Evolutionary conservation across 805 yeast species (phyloP).

Genomic region (Phaffomyces thermotolerans): DNA sequence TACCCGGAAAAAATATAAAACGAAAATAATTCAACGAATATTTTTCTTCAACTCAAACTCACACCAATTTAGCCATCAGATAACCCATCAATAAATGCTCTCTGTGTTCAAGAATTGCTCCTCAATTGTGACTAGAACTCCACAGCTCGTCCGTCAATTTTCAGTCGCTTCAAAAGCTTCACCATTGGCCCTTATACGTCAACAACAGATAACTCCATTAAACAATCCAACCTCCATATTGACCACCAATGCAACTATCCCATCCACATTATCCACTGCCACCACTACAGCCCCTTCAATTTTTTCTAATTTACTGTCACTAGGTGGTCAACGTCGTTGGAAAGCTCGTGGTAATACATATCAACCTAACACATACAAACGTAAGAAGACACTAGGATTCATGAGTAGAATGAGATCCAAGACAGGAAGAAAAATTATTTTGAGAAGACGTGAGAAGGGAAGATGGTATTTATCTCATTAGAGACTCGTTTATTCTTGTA

Average conservation of each 20-base stretch:
- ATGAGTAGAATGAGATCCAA: constrained; percentile 71
- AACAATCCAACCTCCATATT: constrained; percentile 3
- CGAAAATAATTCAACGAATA: too few species aligned
- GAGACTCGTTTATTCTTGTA: not conserved
- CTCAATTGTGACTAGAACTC: not conserved
- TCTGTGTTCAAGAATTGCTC: not conserved
- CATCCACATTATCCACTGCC: not conserved
- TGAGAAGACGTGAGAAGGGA: constrained; percentile 78
- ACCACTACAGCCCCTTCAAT: constrained; percentile 12
- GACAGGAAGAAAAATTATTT: constrained; percentile 71
- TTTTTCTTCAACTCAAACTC: too few species aligned
- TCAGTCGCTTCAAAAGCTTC: constrained; percentile 1
- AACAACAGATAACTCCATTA: constrained; percentile 1
- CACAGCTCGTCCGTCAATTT: not conserved
- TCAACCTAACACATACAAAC: constrained; percentile 85
- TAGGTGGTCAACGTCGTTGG: constrained; percentile 57
- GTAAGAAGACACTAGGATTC: constrained; percentile 88
- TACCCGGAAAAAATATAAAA: too few species aligned
- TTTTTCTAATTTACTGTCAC: constrained; percentile 23
- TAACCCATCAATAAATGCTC: not conserved
- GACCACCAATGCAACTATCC: not conserved
- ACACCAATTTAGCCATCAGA: too few species aligned
- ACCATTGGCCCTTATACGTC: constrained; percentile 1
- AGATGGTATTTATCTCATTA: constrained; percentile 89
- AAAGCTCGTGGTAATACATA: constrained; percentile 89